Base-by-base conservation (phyloP, 179 eudicot species). In the Beta lomatogona region DNA sequence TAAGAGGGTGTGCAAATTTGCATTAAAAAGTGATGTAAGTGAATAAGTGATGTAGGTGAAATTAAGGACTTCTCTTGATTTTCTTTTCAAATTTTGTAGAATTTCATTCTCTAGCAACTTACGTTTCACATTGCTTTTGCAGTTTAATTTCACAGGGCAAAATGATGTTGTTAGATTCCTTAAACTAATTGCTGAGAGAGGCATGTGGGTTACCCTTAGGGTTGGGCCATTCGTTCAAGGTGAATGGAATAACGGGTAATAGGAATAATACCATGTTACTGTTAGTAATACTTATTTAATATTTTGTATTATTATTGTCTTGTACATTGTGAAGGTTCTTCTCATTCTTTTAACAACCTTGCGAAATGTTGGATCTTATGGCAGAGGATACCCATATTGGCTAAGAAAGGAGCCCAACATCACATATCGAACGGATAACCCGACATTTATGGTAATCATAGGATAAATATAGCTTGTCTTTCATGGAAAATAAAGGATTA, bases 311-410 rank as follows among this genome's bases (percentile, higher is more conserved):
- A 16, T 15, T 31, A 15, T 52, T 53, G 16, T 0, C 25, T 6
- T 54, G 7, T 14, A n/a, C 54, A 15, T 2, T 2, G 7, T 31
- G n/a, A 6, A 53, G 25, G 4, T 12, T 60, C 15, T 48, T 15
- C 8, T 72, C 63, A 50, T 72, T 71, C 44, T 45, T 21, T 55
- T 52, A 64, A 68, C 59, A 13, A 13, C 58, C 54, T 53, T 22
- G 57, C 16, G 44, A 12, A 36, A 19, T 4, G 19, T 41, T 21
- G n/a, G 58, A 19, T 16, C 67, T n/a, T 77, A 52, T 83, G 58
- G 74, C 94, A 96, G 99, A 81, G 99, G 99, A 88, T 88, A 93
- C 45, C 99, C 99, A 21, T 93, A 78, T 78, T 96, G 99, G 99
- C 81, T 96, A 67, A 87, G 89, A 82, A 91, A 90, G 75, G 92